A percentile compares a stretch with the other conserved stretches of the same genome.
Conservation (phyloP, 106 monocot species). For the Acorus calamus region DNA sequence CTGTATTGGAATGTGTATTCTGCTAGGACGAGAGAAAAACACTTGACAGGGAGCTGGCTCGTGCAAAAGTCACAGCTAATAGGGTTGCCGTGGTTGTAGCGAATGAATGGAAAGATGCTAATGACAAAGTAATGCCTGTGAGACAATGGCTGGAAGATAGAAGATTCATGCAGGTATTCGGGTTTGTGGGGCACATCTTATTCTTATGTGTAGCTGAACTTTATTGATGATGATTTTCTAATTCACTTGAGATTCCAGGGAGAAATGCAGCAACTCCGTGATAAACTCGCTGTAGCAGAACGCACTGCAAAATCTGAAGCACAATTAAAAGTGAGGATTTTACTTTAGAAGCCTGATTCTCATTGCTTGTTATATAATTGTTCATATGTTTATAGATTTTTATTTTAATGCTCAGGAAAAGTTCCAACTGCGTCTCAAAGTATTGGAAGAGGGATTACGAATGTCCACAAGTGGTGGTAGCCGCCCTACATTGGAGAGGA, state of each 20-base stretch:
- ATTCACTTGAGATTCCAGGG: conserved; percentile 36
- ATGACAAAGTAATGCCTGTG: too few relatives aligned
- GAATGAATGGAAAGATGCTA: too few relatives aligned
- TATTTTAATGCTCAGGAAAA: conserved; percentile 48
- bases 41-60: too few relatives aligned
- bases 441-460: conserved; percentile 82
- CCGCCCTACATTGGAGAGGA: conserved; percentile 25
- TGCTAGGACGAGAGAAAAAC: not conserved
- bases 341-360: not conserved
- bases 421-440: conserved; percentile 68
- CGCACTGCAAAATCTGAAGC: conserved; percentile 78
- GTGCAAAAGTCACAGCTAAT: too few relatives aligned
- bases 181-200: not conserved
- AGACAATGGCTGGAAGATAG: too few relatives aligned
- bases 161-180: not conserved
- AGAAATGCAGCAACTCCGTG: conserved; percentile 96
- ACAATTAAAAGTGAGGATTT: conserved; percentile 57
- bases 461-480: conserved; percentile 29
- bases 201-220: too few relatives aligned
- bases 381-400: not conserved
- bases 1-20: not conserved
- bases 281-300: conserved; percentile 84
- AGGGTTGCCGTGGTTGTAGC: too few relatives aligned
- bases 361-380: not conserved
- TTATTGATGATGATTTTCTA: not conserved